Evolutionary conservation across 768 basidiomycete genomes (phyloP).

Genomic region (Suillus decipiens): DNA sequence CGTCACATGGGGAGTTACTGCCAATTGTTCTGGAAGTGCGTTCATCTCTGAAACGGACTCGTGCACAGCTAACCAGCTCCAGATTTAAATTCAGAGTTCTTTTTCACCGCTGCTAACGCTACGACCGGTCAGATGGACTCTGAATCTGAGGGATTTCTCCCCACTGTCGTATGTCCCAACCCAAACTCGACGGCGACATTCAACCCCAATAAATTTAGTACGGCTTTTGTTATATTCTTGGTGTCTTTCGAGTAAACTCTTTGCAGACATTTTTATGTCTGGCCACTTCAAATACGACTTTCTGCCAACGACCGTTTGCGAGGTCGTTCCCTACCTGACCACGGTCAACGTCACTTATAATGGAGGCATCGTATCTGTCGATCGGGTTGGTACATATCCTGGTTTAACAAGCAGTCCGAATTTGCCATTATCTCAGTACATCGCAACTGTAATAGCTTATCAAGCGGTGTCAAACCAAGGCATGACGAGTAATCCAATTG

Average conservation of each 20-base stretch:
- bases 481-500: neutral
- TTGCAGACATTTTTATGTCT: neutral
- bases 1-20: neutral
- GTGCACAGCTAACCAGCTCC: neutral
- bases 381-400: neutral
- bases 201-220: constrained; percentile 6
- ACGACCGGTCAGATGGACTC: neutral
- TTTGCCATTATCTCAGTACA: constrained; percentile 1
- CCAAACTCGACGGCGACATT: neutral
- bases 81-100: neutral
- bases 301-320: constrained; percentile 13
- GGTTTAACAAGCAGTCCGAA: neutral
- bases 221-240: neutral
- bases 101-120: neutral
- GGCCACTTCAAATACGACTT: constrained; percentile 21
- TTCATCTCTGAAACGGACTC: neutral
- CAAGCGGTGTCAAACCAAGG: constrained; percentile 3
- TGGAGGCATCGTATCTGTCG: constrained; percentile 3
- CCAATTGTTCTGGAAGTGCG: constrained; percentile 7
- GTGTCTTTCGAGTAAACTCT: constrained; percentile 11
- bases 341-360: constrained; percentile 20
- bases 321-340: constrained; percentile 13
- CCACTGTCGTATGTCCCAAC: constrained; percentile 10
- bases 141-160: constrained; percentile 9
- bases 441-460: constrained; percentile 6